phyloP scores from a whole-genome alignment of 139 green algal genomes.

The Haematococcus lacustris region DNA sequence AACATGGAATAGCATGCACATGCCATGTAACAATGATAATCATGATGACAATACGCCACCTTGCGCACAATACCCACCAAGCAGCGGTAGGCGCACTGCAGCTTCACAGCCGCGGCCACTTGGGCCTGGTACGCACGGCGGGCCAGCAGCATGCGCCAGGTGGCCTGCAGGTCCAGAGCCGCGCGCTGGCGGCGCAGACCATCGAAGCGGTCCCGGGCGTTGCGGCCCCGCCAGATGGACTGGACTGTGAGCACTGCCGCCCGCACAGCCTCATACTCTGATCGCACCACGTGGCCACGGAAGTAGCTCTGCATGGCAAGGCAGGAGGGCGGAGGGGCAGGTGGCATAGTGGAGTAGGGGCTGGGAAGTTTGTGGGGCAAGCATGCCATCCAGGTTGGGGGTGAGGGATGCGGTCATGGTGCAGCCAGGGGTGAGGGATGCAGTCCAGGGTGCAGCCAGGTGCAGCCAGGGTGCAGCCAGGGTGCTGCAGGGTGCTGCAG shows the following conservation, averaged over 20 bases:
- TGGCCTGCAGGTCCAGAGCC: slow-evolving; percentile 17
- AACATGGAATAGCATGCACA: too few species aligned
- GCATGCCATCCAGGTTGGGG: too few species aligned
- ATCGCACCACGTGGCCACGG: slow-evolving; percentile 47
- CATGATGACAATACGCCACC: too few species aligned
- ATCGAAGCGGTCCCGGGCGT: slow-evolving; percentile 22
- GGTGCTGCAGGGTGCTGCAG: background rate
- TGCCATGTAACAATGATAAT: too few species aligned
- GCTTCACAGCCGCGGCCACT: slow-evolving; percentile 7
- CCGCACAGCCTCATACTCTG: slow-evolving; percentile 16
- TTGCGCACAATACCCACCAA: slow-evolving; percentile 21
- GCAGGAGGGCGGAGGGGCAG: background rate
- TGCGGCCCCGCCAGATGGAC: slow-evolving; percentile 40
- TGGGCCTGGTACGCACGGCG: slow-evolving; percentile 2
- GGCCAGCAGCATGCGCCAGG: slow-evolving; percentile 20
- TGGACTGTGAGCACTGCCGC: slow-evolving; percentile 21
- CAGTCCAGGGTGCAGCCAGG: background rate
- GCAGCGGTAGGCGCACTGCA: slow-evolving; percentile 22
- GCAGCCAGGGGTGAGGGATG: too few species aligned
- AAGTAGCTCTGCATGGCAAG: slow-evolving; percentile 55
- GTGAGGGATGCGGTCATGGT: too few species aligned
- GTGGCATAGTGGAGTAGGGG: background rate
- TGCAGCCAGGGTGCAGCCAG: background rate
- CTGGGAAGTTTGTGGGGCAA: too few species aligned
- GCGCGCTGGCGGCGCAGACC: slow-evolving; percentile 22